Base-by-base conservation (phyloP, 2,329 filamentous ascomycete genomes). In the Scytalidium sp. region DNA sequence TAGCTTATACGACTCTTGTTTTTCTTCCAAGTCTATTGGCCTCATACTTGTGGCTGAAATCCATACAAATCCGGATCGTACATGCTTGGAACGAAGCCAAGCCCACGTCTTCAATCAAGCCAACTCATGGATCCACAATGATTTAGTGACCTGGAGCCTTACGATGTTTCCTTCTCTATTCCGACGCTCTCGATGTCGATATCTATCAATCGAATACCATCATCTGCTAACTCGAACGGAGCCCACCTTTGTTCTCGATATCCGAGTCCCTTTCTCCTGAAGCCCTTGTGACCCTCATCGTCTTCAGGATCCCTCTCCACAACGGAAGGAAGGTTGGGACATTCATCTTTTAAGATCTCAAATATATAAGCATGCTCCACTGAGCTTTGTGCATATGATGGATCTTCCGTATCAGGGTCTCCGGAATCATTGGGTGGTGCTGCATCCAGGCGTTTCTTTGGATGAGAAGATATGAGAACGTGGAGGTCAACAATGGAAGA, bases 241-340 rank as follows among this genome's bases (percentile, higher is more conserved):
- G 67, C 71, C 80, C 80, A 84, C 40, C 74, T 68, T 69, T 79
- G 75, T 64, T 83, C 80, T 46, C 80, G 67, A 21, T 52, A 58
- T 3, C 64, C 67, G 50, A 66, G 69, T 19, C 41, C n/a, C n/a
- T n/a, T 57, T 2, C 50, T 47, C 29, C 50, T 36, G 8, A n/a
- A 7, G 32, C 51, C 47, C 43, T 40, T 42, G 53, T 51, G 13
- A 43, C 62, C 15, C 20, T 46, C 47, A 27, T 49, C 21, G 51
- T 27, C 25, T 41, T 19, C 40, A 9, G 5, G n/a, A 19, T 20
- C 40, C 32, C 19, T 46, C 36, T 43, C 40, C 9, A 9, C 43
- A 19, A 55, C 29, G 23, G 53, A 48, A 2, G 58, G 54, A n/a
- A 49, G 19, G 36, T 20, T 9, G 39, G 40, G 43, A 19, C 23